Evolutionary conservation across 257 asterid species (phyloP), one percentile per base, ranked within the genome.

Genomic region (Gentiana straminea): DNA sequence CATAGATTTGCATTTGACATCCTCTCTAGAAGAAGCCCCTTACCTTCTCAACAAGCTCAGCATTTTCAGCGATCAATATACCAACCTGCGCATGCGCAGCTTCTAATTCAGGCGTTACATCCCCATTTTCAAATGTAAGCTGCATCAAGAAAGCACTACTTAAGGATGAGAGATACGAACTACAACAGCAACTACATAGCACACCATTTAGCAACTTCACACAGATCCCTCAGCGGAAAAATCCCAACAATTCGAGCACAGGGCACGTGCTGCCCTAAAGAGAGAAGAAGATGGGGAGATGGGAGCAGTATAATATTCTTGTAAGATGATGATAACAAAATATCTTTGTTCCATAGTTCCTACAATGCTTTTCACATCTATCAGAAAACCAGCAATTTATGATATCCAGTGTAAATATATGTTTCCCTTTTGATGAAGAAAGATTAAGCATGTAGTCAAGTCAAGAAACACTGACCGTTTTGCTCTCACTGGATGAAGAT

Each of bases 31-130:
- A 5, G 8, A 13, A 1, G 34, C 4, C 13, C 37, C 35, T 57
- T 69, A 86, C 95, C 80, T 86, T 81, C 62, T 62, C 83, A 59
- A 74, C 85, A 67, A 75, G 87, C 70, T 79, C 72, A 10, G 79
- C 65, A 74, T 82, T 84, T 72, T 84, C 89, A 38, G 55, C 32
- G 11, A 69, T 55, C 74, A 79, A 66, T 66, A 62, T 84, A 66
- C 70, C 86, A 62, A 73, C 79, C 63, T 71, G 66, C 68, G 70
- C 77, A 39, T 32, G 64, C n/a, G 81, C 67, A 67, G 77, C 79
- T 61, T 73, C 89, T 52, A 49, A 48, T 64, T 74, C 75, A 60
- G 71, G 47, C 58, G 66, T 67, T 24, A 49, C 64, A 51, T 72
- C 74, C 60, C 82, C 85, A 59, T 73, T 71, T 74, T 76, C 78